Evolutionary conservation across 305 asterid species (phyloP).

Genomic region (Rubia peregrina): DNA sequence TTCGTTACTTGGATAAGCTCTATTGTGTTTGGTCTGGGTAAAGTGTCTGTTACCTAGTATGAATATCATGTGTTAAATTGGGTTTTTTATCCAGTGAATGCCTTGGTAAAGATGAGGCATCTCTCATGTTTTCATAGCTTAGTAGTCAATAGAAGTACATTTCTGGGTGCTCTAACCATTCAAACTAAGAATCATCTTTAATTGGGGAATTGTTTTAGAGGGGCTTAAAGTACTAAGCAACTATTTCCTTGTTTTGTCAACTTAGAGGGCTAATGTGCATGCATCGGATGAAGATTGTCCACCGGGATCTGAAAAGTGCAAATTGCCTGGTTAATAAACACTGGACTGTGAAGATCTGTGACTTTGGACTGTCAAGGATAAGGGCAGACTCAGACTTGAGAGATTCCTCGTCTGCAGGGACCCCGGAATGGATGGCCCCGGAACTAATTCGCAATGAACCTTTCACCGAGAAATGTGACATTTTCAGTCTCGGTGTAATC

Average conservation of each 20-base stretch:
- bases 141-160: neutral
- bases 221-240: conserved; percentile 5
- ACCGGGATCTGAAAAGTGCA: conserved; percentile 95
- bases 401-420: conserved; percentile 85
- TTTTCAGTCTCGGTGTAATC: conserved; percentile 88
- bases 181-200: neutral
- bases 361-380: conserved; percentile 94
- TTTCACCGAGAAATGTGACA: conserved; percentile 91
- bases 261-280: conserved; percentile 94
- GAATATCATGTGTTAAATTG: neutral
- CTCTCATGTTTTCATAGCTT: neutral
- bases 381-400: conserved; percentile 50
- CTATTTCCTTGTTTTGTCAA: conserved; percentile 23
- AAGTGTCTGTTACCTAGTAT: neutral
- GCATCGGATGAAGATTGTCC: conserved; percentile 96
- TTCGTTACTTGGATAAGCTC: neutral
- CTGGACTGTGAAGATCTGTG: conserved; percentile 93
- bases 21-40: neutral
- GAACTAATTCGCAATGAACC: conserved; percentile 88
- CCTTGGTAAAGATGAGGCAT: neutral
- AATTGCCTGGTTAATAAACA: conserved; percentile 95
- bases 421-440: conserved; percentile 99
- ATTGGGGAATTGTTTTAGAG: conserved; percentile 6
- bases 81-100: neutral
- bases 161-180: neutral